Percentiles rank a stretch among this genome's conserved stretches.
Conservation (phyloP, 2,329 filamentous ascomycete species). For the Fusarium kyushuense region DNA sequence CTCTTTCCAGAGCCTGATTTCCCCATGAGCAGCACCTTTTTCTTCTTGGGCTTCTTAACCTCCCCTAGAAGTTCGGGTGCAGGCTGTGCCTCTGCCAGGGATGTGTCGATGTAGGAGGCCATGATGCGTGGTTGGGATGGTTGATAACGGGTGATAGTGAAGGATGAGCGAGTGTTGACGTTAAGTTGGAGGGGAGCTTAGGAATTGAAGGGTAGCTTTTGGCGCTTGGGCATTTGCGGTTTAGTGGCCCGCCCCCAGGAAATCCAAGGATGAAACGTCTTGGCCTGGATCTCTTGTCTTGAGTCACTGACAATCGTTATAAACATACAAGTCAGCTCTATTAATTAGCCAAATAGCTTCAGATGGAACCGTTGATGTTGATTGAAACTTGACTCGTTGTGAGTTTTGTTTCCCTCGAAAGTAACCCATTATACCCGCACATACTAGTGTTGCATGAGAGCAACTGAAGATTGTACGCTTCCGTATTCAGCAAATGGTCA, state of each 20-base stretch:
- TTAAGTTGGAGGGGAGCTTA: conserved; percentile 26
- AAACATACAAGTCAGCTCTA: neutral
- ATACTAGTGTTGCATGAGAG: neutral
- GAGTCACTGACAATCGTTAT: neutral
- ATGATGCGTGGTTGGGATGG: conserved; percentile 36
- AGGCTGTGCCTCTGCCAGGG: conserved; percentile 47
- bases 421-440: neutral
- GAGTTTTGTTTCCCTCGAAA: neutral
- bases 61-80: conserved; percentile 59
- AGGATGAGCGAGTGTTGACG: neutral
- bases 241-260: conserved; percentile 25
- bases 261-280: conserved; percentile 30
- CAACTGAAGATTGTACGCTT: too few species aligned
- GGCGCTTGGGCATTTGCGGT: conserved; percentile 30
- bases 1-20: conserved; percentile 98
- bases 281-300: neutral
- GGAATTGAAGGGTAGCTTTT: conserved; percentile 23
- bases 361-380: neutral
- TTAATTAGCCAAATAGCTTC: neutral
- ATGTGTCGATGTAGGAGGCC: conserved; percentile 52
- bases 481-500: too few species aligned
- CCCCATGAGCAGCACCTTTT: conserved; percentile 90
- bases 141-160: conserved; percentile 4
- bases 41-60: conserved; percentile 80
- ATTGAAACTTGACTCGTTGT: neutral